Conservation (phyloP, 108 stramenopile genomes). For the Aurantiochytrium sp. region DNA sequence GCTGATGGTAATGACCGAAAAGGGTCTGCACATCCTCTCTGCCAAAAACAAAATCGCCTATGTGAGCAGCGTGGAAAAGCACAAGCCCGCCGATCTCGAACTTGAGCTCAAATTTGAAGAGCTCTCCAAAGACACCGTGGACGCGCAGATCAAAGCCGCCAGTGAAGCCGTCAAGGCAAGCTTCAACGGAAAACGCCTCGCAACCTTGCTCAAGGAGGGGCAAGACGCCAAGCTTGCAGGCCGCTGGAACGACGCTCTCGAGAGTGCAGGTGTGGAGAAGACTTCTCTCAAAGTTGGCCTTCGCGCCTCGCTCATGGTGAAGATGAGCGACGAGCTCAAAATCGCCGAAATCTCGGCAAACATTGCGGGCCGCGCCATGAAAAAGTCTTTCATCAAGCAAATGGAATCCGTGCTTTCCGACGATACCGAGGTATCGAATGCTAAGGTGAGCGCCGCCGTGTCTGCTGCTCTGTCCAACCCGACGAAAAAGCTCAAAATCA, state of each 20-base stretch:
- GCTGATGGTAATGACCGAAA: conserved; percentile 32
- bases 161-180: neutral
- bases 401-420: neutral
- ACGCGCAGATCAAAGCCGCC: neutral
- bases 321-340: neutral
- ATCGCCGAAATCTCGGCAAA: neutral
- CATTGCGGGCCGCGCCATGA: neutral
- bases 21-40: neutral
- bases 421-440: neutral
- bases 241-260: neutral
- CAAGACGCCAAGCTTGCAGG: neutral
- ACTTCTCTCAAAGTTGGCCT: neutral
- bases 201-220: neutral
- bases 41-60: neutral
- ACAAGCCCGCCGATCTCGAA: neutral
- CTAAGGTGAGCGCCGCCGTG: neutral
- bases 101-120: conserved; percentile 1
- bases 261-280: neutral
- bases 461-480: neutral
- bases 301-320: neutral
- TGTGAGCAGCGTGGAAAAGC: neutral
- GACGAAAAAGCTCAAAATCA: conserved; percentile 33
- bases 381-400: neutral
- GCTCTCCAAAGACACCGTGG: neutral
- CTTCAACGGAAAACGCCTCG: neutral